phyloP scores from a whole-genome alignment of 176 grass and related monocot genomes.

The Olyra latifolia region DNA sequence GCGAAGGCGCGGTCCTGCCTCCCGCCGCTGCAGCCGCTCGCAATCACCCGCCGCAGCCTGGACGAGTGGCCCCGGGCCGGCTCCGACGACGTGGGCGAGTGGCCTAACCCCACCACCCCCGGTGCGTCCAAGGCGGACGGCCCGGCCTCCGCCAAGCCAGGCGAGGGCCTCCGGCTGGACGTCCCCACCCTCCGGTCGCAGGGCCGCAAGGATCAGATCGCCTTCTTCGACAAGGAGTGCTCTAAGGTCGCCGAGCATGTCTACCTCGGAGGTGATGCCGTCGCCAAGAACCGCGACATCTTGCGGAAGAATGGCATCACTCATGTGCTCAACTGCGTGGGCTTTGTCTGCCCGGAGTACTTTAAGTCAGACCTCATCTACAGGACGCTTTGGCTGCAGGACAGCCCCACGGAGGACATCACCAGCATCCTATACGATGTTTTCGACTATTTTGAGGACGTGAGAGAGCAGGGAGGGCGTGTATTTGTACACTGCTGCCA shows the following conservation, averaged over 20 bases:
- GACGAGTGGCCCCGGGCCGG: constrained; percentile 90
- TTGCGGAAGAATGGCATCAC: constrained; percentile 83
- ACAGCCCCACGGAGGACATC: constrained; percentile 98
- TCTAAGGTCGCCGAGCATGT: constrained; percentile 96
- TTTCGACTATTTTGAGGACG: constrained; percentile 99
- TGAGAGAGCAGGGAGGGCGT: constrained; percentile 73
- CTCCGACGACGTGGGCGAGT: constrained; percentile 91
- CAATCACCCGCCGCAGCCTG: constrained; percentile 69
- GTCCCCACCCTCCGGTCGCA: constrained; percentile 61
- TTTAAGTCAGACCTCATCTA: constrained; percentile 91
- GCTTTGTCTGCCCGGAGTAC: constrained; percentile 95
- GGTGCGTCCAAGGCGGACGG: constrained; percentile 48
- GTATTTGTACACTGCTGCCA: constrained; percentile 98
- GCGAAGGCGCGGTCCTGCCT: constrained; percentile 60
- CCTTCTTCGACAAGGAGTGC: constrained; percentile 98
- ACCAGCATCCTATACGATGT: constrained; percentile 97
- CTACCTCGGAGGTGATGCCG: constrained; percentile 88
- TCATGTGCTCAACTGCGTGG: constrained; percentile 94
- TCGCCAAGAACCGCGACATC: constrained; percentile 88
- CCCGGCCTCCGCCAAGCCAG: constrained; percentile 43
- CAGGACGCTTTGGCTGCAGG: constrained; percentile 96
- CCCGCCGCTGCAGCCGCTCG: constrained; percentile 87
- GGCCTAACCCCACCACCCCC: constrained; percentile 85
- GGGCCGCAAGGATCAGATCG: constrained; percentile 89
- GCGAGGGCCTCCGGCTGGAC: constrained; percentile 70